Evolutionary conservation across 495 filamentous ascomycete genomes (phyloP).

Genomic region (Trichocladium antarcticum): DNA sequence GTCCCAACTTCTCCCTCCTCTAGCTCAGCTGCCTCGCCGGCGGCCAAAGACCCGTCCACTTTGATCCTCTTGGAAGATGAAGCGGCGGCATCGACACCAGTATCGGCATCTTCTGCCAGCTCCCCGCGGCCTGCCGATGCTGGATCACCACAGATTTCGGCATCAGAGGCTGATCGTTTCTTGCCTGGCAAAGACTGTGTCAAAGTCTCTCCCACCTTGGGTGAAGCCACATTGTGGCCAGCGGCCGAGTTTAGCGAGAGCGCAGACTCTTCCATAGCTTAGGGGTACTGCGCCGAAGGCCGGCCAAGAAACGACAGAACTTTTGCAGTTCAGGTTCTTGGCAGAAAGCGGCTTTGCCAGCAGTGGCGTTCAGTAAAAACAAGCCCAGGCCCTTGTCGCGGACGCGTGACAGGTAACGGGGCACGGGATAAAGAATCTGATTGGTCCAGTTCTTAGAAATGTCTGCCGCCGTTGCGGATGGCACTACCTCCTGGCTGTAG

Average conservation of each 20-base stretch:
- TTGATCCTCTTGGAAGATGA: neutral
- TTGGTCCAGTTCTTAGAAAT: too few species aligned
- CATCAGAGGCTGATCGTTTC: slow-evolving; percentile 1
- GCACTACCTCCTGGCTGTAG: too few species aligned
- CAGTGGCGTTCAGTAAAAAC: too few species aligned
- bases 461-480: too few species aligned
- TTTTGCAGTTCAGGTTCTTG: too few species aligned
- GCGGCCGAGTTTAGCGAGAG: too few species aligned
- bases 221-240: neutral
- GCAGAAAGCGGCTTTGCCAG: neutral
- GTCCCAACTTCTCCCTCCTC: slow-evolving; percentile 24
- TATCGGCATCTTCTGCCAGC: neutral
- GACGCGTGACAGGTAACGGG: too few species aligned
- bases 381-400: too few species aligned
- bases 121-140: neutral
- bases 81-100: neutral
- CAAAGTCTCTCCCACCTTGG: neutral
- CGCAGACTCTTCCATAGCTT: too few species aligned
- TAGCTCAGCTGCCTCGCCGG: slow-evolving; percentile 12
- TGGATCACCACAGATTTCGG: neutral
- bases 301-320: too few species aligned
- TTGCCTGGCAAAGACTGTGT: neutral
- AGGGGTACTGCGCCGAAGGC: too few species aligned
- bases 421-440: too few species aligned
- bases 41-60: slow-evolving; percentile 6